phyloP scores from a whole-genome alignment of 345 rosid species.

The Eutrema yunnanense region DNA sequence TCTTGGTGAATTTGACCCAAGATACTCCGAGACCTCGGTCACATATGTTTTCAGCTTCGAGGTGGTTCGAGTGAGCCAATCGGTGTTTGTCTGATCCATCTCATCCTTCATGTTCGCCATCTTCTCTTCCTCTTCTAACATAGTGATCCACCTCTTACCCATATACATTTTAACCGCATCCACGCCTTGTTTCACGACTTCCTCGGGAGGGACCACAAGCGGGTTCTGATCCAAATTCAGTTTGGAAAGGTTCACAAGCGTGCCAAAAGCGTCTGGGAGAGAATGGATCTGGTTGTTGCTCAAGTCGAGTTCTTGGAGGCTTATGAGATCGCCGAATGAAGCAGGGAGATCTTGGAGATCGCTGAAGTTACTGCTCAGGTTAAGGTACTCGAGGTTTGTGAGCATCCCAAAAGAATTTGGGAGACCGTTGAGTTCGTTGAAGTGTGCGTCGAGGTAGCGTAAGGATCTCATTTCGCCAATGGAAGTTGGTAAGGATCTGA shows the following conservation, averaged over 20 bases:
- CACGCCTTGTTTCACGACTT: constrained; percentile 58
- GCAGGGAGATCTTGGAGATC: constrained; percentile 74
- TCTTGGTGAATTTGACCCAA: constrained; percentile 40
- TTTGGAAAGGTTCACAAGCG: constrained; percentile 60
- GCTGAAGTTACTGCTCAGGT: constrained; percentile 70
- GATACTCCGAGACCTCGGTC: constrained; percentile 41
- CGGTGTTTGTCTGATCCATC: constrained; percentile 44
- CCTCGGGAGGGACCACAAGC: constrained; percentile 56
- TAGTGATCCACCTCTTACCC: constrained; percentile 70
- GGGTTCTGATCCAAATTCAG: constrained; percentile 75
- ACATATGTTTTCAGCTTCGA: constrained; percentile 62
- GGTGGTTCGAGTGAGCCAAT: constrained; percentile 82
- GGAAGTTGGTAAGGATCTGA: constrained; percentile 66
- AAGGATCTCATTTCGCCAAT: constrained; percentile 67
- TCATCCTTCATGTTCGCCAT: constrained; percentile 37
- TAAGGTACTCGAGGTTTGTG: constrained; percentile 64
- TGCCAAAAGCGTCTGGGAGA: constrained; percentile 80
- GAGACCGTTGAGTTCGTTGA: constrained; percentile 68
- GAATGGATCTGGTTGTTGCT: constrained; percentile 86
- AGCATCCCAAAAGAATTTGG: constrained; percentile 59
- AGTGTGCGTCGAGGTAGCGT: constrained; percentile 67
- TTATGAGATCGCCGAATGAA: constrained; percentile 65
- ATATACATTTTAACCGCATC: constrained; percentile 66
- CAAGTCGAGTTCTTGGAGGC: constrained; percentile 77
- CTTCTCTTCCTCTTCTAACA: constrained; percentile 68